Evolutionary conservation across 2,329 filamentous ascomycete species (phyloP), one percentile per base, ranked within the genome.

Genomic region (Fusarium nygamai): DNA sequence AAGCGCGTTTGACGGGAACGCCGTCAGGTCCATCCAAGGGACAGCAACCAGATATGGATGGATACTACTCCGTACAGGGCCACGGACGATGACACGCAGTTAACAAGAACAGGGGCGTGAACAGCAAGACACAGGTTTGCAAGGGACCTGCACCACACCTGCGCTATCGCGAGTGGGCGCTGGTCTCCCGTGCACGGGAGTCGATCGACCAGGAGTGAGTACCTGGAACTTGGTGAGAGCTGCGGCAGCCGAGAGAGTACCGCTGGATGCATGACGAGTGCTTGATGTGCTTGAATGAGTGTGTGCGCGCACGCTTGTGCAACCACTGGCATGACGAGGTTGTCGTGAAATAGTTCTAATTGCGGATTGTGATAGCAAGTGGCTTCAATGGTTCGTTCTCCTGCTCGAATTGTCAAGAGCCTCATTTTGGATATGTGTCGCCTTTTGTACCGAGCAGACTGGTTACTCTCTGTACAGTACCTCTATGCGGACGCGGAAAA

Each of bases 31-130:
- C 61, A 41, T 44, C 48, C 68, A 60, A 41, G 60, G 51, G 63
- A 61, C 59, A 68, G 68, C 69, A 60, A 58, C 72, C 44, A 70
- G 64, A 27, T n/a, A 54, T 54, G 14, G 24, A 56, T 56, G 63
- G 71, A 67, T 77, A n/a, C 24, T n/a, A n/a, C n/a, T n/a, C n/a
- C n/a, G n/a, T 44, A 53, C 67, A 73, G 43, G 43, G 59, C 59
- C 33, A 67, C 51, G 61, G 57, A 46, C 51, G 48, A 78, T 78
- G 76, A 72, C 71, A 78, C 64, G 73, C 76, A 78, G 75, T 66
- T 73, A 59, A 72, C 66, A 74, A 43, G 58, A 54, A 31, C 38
- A 65, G 46, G 68, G 62, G 61, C 68, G 31, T 36, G 44, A 57
- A 67, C 56, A 51, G n/a, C 67, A 73, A 36, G 57, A 68, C 41